A percentile compares a stretch with the other conserved stretches of the same genome.
Evolutionary conservation across 805 yeast genomes (phyloP).

Genomic region (Candida loeiensis): DNA sequence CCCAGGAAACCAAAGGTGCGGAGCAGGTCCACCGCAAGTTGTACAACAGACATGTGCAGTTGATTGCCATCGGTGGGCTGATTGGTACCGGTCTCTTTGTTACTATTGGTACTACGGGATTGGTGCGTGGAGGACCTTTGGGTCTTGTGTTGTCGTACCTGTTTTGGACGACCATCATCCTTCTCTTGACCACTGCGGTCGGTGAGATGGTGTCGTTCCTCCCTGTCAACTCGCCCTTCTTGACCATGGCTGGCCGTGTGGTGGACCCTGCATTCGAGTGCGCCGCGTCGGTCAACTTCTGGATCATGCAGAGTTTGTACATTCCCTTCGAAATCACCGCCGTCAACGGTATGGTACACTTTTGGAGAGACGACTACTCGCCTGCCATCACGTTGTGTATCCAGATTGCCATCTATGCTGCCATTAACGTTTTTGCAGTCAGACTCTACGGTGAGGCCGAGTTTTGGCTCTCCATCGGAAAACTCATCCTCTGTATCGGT

Average conservation of each 20-base stretch:
- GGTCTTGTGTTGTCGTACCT: slow-evolving; percentile 17
- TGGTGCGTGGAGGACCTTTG: slow-evolving; percentile 19
- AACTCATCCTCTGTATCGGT: slow-evolving; percentile 29
- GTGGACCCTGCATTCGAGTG: slow-evolving; percentile 31
- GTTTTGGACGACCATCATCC: slow-evolving; percentile 21
- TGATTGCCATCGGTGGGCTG: slow-evolving; percentile 20
- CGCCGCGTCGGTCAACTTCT: slow-evolving; percentile 33
- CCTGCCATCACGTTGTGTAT: slow-evolving; percentile 40
- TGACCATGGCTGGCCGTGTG: slow-evolving; percentile 30
- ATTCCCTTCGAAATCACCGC: slow-evolving; percentile 41
- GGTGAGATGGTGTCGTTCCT: slow-evolving; percentile 34
- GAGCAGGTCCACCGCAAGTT: slow-evolving; percentile 15
- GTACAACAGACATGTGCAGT: slow-evolving; percentile 16
- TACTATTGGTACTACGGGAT: slow-evolving; percentile 24
- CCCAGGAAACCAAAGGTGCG: background rate
- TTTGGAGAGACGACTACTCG: slow-evolving; percentile 35
- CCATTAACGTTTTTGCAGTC: slow-evolving; percentile 30
- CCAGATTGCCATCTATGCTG: slow-evolving; percentile 36
- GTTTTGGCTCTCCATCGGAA: slow-evolving; percentile 33
- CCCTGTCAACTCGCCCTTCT: slow-evolving; percentile 34
- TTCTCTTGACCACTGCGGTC: slow-evolving; percentile 29
- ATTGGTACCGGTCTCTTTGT: slow-evolving; percentile 25
- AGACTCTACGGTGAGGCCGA: slow-evolving; percentile 36
- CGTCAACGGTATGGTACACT: slow-evolving; percentile 39
- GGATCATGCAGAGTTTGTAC: slow-evolving; percentile 44